A percentile compares a stretch with the other conserved stretches of the same genome.
Evolutionary conservation across 331 rosid genomes (phyloP).

Genomic region (Cydonia oblonga): DNA sequence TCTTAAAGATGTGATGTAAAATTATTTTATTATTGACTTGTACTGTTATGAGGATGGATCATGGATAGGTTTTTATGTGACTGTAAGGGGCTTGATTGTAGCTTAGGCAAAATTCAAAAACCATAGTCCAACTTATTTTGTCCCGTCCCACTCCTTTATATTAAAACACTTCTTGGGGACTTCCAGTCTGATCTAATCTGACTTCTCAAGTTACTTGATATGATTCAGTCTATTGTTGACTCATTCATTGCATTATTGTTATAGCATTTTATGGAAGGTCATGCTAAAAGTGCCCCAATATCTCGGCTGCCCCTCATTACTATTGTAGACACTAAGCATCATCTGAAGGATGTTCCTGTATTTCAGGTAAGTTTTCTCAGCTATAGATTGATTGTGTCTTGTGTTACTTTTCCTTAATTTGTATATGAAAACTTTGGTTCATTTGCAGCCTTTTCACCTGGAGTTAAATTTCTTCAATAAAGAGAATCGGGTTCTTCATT

Average conservation of each 20-base stretch:
- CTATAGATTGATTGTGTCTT: conserved; percentile 3
- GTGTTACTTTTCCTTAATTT: conserved; percentile 18
- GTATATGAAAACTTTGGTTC: conserved; percentile 13
- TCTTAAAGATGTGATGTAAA: not conserved
- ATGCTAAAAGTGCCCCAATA: conserved; percentile 78
- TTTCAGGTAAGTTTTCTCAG: conserved; percentile 45
- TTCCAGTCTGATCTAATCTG: not conserved
- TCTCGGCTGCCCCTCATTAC: conserved; percentile 88
- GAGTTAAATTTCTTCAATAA: conserved; percentile 93
- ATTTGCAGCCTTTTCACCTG: conserved; percentile 81
- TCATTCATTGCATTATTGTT: conserved; percentile 16
- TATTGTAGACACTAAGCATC: conserved; percentile 69
- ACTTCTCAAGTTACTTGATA: not conserved
- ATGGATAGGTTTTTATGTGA: not conserved
- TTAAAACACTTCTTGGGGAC: not conserved
- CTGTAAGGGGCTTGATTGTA: not conserved
- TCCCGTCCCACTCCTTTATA: not conserved
- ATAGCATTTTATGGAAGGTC: conserved; percentile 98
- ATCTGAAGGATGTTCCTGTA: conserved; percentile 77
- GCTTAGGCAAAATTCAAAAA: too few relatives aligned
- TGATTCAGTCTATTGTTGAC: not conserved
- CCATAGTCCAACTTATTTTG: not conserved
- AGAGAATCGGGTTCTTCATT: conserved; percentile 92
- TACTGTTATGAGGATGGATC: not conserved
- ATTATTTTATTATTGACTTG: not conserved